These are phyloP conservation scores for Cyberlindnera galapagoensis DNA, from an alignment of 805 yeast species.

Conservation along the genomic window DNA sequence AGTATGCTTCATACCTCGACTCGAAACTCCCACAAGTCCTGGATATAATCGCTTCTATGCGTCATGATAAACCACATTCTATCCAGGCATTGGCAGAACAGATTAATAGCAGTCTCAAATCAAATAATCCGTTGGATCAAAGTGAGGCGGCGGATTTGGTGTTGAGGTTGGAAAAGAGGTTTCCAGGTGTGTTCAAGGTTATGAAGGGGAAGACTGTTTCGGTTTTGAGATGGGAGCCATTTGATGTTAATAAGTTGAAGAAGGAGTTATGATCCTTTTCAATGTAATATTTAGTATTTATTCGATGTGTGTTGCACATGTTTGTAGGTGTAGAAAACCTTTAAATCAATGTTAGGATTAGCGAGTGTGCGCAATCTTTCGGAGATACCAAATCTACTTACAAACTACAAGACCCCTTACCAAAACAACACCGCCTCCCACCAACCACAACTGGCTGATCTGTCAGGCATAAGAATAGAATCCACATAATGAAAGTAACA, in stretches of 20 bases:
- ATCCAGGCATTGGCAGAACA: conserved; percentile 15
- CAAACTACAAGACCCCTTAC: too few relatives aligned
- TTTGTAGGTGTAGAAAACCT: too few relatives aligned
- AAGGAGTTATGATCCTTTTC: too few relatives aligned
- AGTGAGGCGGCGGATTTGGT: conserved; percentile 20
- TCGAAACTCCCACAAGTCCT: conserved; percentile 27
- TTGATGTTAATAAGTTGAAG: conserved; percentile 15
- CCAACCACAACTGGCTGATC: too few relatives aligned
- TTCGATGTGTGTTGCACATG: too few relatives aligned
- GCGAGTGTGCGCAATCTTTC: too few relatives aligned
- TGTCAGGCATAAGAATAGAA: not conserved
- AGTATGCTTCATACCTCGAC: conserved; percentile 19
- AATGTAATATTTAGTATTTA: too few relatives aligned
- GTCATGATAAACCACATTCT: conserved; percentile 20
- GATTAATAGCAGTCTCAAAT: conserved; percentile 14
- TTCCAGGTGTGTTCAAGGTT: conserved; percentile 17
- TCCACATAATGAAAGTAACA: conserved; percentile 26
- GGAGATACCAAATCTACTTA: too few relatives aligned
- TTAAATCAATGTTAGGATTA: too few relatives aligned
- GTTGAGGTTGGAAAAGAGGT: conserved; percentile 9
- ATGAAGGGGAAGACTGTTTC: conserved; percentile 10
- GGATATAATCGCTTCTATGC: conserved; percentile 23
- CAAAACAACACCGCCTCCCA: too few relatives aligned
- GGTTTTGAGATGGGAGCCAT: conserved; percentile 21
- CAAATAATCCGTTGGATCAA: conserved; percentile 12